Evolutionary conservation across 768 basidiomycete species (phyloP), one percentile per base, ranked within the genome.

Genomic region (Pholiota molesta): DNA sequence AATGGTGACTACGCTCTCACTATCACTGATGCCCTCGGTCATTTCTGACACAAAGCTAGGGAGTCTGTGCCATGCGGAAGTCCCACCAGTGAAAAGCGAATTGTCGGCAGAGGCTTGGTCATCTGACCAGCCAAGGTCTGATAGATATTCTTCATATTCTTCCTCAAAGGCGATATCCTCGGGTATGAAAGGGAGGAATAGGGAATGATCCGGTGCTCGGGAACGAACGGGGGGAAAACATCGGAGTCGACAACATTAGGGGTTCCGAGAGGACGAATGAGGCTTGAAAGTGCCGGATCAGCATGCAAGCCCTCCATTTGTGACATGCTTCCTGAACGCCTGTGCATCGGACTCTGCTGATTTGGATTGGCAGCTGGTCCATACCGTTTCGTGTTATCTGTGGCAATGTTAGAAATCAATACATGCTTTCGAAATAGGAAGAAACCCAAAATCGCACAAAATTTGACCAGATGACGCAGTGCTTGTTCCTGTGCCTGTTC

Each of bases 101-200:
- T 64, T 63, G 21, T 74, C 69, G 21, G 57, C 28, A 4, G 62
- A 62, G 19, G 79, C 78, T 23, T 65, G 65, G 52, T 86, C 84
- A 57, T 90, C 88, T 3, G 87, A 84, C 81, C 84, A 90, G 17
- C 90, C 91, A 23, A 95, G 78, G 70, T 94, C 94, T n/a, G 89
- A 92, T 28, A 99, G 79, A 68, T 97, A 95, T 70, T 97, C 95
- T 73, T 98, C 96, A 69, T 97, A 99, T 70, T 97, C 96, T 71
- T 95, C 94, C 70, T 98, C 96, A 66, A 95, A 96, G 0, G 94
- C 95, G 62, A 94, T 91, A 67, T 95, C 92, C 72, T 99, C 97
- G 1, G 93, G 90, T 42, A 92, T 94, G 72, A 94, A 97, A 16
- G 94, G 94, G 21, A 95, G 80, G 78, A 95, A 94, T 49, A 91